phyloP scores from a whole-genome alignment of 2,329 filamentous ascomycete genomes.

The Aureobasidium sp. region DNA sequence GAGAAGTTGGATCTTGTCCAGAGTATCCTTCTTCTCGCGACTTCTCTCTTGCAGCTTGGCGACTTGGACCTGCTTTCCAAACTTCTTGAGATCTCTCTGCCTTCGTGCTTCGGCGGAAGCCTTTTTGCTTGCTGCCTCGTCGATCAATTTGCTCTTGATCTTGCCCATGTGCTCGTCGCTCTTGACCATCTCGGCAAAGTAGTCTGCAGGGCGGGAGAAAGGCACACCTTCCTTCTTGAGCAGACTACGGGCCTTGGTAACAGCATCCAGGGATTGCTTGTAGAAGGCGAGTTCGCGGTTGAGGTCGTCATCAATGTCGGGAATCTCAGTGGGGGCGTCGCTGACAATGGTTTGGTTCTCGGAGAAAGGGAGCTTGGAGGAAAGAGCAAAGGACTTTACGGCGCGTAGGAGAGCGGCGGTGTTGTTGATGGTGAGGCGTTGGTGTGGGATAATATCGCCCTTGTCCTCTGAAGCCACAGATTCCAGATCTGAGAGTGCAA shows the following conservation, averaged over 20 bases:
- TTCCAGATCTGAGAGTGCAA: slow-evolving; percentile 81
- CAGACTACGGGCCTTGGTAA: slow-evolving; percentile 61
- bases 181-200: slow-evolving; percentile 99
- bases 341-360: slow-evolving; percentile 74
- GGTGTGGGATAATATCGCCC: slow-evolving; percentile 81
- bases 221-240: slow-evolving; percentile 76
- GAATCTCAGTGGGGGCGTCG: slow-evolving; percentile 61
- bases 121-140: slow-evolving; percentile 88
- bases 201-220: slow-evolving; percentile 86
- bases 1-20: slow-evolving; percentile 90
- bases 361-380: slow-evolving; percentile 67
- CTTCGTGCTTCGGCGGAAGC: slow-evolving; percentile 84
- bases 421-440: slow-evolving; percentile 96
- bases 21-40: slow-evolving; percentile 83
- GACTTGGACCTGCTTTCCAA: slow-evolving; percentile 95
- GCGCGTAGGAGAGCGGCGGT: slow-evolving; percentile 74
- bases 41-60: slow-evolving; percentile 91
- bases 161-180: slow-evolving; percentile 97
- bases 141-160: slow-evolving; percentile 86
- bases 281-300: slow-evolving; percentile 91
- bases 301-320: slow-evolving; percentile 84
- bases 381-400: slow-evolving; percentile 69
- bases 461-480: slow-evolving; percentile 71
- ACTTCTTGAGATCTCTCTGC: slow-evolving; percentile 95
- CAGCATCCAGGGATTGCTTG: slow-evolving; percentile 77